Evolutionary conservation across 495 filamentous ascomycete genomes (phyloP), one percentile per base, ranked within the genome.

Genomic region (Aspergillus sclerotiicarbonarius): DNA sequence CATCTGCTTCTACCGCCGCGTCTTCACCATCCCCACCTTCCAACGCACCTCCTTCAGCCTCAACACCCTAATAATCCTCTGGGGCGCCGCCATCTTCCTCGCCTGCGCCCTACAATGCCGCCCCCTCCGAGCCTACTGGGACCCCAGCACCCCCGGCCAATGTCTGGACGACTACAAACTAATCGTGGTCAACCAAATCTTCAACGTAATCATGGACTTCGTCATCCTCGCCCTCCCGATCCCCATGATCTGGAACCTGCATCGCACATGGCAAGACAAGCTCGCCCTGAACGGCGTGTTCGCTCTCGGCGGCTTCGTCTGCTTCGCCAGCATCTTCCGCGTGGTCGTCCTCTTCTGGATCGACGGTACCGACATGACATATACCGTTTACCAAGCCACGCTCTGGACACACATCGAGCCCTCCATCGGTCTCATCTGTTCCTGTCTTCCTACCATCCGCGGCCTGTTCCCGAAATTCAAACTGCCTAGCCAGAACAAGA

Each of bases 371-470:
- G 75, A 73, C 66, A 78, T 66, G 25, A 82, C 58, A 1, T 78
- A 84, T 48, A 76, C 71, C 3, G 66, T 75, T 53, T 80, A 83
- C 49, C 73, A 80, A 51, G 74, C 76, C 1, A 79, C 80, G 0
- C 75, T 80, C 35, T 87, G 84, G 84, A 83, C 80, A 21, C 77
- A 81, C 37, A 73, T 82, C 50, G 83, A 87, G 66, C 73, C 83
- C 2, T 80, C 74, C 56, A 78, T 81, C 15, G 83, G 79, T 6
- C 73, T 86, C 12, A 80, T 77, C 51, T 85, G 80, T 56, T 77
- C 78, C 21, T 85, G 80, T 61, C 73, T 86, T 0, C 81, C 84
- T 9, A 84, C 81, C 7, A 73, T 84, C 13, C 75, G 81, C 2
- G 82, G 84, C 18, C 63, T 86, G 1, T 67, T 85, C 54, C 71